These are phyloP conservation scores for Emmonsiellopsis sp. DNA, from an alignment of 2,329 filamentous ascomycete genomes.

Conservation along the genomic window DNA sequence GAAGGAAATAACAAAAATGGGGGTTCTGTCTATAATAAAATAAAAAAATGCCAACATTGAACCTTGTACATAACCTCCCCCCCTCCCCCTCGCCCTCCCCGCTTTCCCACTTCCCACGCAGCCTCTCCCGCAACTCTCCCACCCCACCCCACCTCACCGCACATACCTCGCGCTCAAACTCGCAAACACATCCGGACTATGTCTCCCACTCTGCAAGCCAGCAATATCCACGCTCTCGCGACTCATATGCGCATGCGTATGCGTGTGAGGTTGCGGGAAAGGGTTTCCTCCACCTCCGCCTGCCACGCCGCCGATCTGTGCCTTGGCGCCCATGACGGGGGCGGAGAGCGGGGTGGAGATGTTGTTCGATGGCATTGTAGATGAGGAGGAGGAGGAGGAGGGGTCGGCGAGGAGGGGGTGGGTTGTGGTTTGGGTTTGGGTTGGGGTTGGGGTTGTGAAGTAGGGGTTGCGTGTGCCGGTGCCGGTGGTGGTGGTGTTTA, in stretches of 20 bases:
- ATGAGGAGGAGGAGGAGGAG: constrained; percentile 2
- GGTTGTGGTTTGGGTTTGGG: constrained; percentile 1
- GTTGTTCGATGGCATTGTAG: background rate
- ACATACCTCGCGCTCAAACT: constrained; percentile 39
- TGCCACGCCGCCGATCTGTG: background rate
- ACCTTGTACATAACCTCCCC: too few species aligned
- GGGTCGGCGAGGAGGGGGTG: constrained; percentile 5
- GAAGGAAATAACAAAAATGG: too few species aligned
- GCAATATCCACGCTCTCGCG: constrained; percentile 41
- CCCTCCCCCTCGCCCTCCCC: too few species aligned
- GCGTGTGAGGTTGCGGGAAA: background rate
- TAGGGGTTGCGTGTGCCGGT: constrained; percentile 25
- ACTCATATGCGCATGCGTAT: constrained; percentile 32
- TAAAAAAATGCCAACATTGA: too few species aligned
- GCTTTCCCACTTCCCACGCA: too few species aligned
- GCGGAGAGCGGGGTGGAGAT: background rate
- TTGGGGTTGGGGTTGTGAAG: constrained; percentile 10
- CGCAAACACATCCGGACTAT: constrained; percentile 43
- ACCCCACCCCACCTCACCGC: constrained; percentile 9
- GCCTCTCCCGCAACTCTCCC: too few species aligned
- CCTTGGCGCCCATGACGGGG: background rate
- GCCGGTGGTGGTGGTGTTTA: constrained; percentile 8
- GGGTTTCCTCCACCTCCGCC: background rate
- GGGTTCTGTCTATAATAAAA: too few species aligned
- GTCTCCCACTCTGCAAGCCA: constrained; percentile 36